Evolutionary conservation across 2,329 filamentous ascomycete species (phyloP).

Genomic region (Corniculantispora saksenae): DNA sequence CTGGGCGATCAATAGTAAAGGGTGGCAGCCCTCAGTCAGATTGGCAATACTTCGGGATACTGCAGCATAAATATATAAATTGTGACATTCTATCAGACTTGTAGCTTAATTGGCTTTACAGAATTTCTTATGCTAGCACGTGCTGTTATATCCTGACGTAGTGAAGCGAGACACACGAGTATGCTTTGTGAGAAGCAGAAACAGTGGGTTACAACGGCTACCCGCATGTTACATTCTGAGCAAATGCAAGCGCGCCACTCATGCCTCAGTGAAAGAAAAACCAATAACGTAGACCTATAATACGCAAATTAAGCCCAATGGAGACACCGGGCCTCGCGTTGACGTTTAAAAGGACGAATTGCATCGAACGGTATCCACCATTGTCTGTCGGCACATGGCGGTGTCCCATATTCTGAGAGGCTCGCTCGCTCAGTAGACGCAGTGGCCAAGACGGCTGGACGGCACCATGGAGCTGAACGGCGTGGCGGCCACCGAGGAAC

Average conservation of each 20-base stretch:
- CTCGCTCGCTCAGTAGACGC: background rate
- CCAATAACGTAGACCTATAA: background rate
- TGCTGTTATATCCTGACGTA: background rate
- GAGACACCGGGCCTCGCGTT: conserved; percentile 1
- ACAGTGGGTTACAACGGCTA: background rate
- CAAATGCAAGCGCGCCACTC: background rate
- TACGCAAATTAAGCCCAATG: background rate
- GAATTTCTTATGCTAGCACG: no score
- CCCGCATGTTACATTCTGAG: background rate
- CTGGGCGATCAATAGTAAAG: no score
- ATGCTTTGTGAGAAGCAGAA: background rate
- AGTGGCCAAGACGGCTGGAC: background rate
- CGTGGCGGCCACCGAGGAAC: background rate
- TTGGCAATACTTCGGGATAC: no score
- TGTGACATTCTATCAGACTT: no score
- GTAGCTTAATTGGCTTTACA: no score
- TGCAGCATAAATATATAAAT: no score
- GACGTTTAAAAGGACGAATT: background rate
- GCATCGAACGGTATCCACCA: background rate
- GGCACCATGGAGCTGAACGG: conserved; percentile 1
- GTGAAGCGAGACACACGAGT: background rate
- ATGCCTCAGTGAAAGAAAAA: background rate
- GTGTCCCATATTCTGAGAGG: conserved; percentile 1
- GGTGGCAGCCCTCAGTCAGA: no score
- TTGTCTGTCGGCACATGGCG: background rate